Percentiles rank a stretch among this genome's conserved stretches.
Evolutionary conservation across 2,329 filamentous ascomycete species (phyloP).

Genomic region (Diaporthe caulivora): DNA sequence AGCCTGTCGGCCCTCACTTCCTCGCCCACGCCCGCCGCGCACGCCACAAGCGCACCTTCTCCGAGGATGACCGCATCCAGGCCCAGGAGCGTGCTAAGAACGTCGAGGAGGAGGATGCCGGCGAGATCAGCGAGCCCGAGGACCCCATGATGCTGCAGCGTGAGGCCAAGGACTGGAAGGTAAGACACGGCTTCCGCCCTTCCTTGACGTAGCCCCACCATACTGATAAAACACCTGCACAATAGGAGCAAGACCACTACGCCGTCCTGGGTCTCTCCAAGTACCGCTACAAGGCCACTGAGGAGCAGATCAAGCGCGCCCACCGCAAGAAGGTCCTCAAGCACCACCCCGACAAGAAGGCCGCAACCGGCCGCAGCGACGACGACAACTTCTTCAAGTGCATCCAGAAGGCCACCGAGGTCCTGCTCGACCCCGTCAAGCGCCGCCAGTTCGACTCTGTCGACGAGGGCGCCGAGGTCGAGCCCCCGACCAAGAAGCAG

Average conservation of each 20-base stretch:
- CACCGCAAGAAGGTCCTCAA: conserved; percentile 99
- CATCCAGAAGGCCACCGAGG: conserved; percentile 97
- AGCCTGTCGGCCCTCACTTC: conserved; percentile 97
- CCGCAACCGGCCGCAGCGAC: conserved; percentile 85
- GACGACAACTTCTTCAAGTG: conserved; percentile 99
- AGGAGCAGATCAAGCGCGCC: conserved; percentile 98
- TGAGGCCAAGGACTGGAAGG: conserved; percentile 99
- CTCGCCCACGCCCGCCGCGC: conserved; percentile 96
- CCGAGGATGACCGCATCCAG: conserved; percentile 97
- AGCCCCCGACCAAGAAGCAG: conserved; percentile 94
- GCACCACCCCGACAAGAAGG: conserved; percentile 99
- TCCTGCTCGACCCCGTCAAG: conserved; percentile 91
- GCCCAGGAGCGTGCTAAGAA: conserved; percentile 96
- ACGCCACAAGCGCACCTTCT: conserved; percentile 97
- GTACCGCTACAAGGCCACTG: conserved; percentile 91
- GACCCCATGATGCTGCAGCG: conserved; percentile 91
- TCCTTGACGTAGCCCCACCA: background rate
- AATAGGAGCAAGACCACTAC: conserved; percentile 94
- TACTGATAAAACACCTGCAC: conserved; percentile 3
- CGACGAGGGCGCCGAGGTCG: conserved; percentile 92
- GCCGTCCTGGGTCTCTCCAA: conserved; percentile 93
- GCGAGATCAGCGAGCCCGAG: conserved; percentile 93
- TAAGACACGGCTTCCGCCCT: conserved; percentile 53
- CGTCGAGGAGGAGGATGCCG: conserved; percentile 89
- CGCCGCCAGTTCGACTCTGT: conserved; percentile 97